Conservation (phyloP, 192 early-diverging fungal genomes). For the Rhizophlyctis rosea region DNA sequence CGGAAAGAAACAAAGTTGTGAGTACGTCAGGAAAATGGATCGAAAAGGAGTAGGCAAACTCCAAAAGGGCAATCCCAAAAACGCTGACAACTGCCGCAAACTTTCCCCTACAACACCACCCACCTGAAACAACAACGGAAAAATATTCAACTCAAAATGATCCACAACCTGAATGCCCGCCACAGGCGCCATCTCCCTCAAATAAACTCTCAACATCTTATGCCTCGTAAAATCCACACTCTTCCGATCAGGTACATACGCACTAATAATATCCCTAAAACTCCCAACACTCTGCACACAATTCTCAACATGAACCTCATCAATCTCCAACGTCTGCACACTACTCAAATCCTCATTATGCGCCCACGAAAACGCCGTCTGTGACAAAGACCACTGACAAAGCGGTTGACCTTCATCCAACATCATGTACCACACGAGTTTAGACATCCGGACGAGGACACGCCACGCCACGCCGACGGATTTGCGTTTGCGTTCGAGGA, state of each 20-base stretch:
- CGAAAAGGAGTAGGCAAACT: too few species aligned
- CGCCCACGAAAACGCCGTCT: slow-evolving; percentile 64
- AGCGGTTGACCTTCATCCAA: slow-evolving; percentile 60
- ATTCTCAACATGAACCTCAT: slow-evolving; percentile 69
- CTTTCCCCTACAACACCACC: too few species aligned
- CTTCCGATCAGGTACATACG: slow-evolving; percentile 41
- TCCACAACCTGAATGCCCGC: slow-evolving; percentile 89
- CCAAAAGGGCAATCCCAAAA: too few species aligned
- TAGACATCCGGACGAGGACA: slow-evolving; percentile 50
- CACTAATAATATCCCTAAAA: slow-evolving; percentile 43
- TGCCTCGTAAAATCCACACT: slow-evolving; percentile 70
- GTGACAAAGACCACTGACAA: slow-evolving; percentile 67
- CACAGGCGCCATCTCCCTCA: slow-evolving; percentile 76
- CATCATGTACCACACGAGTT: slow-evolving; percentile 75
- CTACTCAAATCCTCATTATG: slow-evolving; percentile 83
- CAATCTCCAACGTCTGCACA: slow-evolving; percentile 69
- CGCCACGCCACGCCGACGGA: slow-evolving; percentile 57
- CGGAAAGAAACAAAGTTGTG: too few species aligned
- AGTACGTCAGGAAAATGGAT: too few species aligned
- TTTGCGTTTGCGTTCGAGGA: slow-evolving; percentile 48
- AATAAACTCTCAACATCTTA: slow-evolving; percentile 86
- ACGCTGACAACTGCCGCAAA: too few species aligned
- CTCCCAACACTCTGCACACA: slow-evolving; percentile 15
- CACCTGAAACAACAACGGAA: slow-evolving; percentile 72
- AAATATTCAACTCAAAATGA: slow-evolving; percentile 84